Base-by-base conservation (phyloP, 495 filamentous ascomycete genomes). In the Penicillium ochrochloron region DNA sequence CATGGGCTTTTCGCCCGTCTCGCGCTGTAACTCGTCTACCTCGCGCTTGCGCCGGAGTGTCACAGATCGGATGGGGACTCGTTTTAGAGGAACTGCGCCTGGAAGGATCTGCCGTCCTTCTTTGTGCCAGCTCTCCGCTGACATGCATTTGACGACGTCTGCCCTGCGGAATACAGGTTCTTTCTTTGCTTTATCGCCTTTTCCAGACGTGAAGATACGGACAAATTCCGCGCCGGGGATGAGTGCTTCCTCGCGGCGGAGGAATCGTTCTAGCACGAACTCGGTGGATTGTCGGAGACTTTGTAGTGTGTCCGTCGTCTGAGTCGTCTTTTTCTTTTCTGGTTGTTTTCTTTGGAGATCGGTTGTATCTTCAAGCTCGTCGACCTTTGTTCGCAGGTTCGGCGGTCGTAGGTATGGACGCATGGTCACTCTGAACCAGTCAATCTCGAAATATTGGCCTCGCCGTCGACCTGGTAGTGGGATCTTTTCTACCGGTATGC, bases 91-190 rank as follows among this genome's bases (percentile, higher is more conserved):
- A 37, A 88, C 78, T 62, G 89, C 85, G 23, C 92, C 92, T 0
- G 80, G 70, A 12, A 83, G 85, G 12, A 96, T 83, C 35, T 85
- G 88, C 2, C 94, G 87, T 25, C 95, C 95, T 84, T 98, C 96
- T 71, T 97, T 96, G 70, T 97, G 96, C 96, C 96, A 98, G 51
- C 90, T 96, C 70, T 99, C 95, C 17, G 89, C 89, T n/a, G 89
- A 93, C 70, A 95, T 91, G 72, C 96, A 97, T 62, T 86, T 78
- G 5, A 92, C 85, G 5, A 99, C 86, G 67, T 97, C 94, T 41
- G 83, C 84, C 37, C 94, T 90, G 11, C 81, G 83, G 76, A 87
- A 98, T 3, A 99, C 92, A 9, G 89, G 88, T 69, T 97, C 92
- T 62, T 90, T 84, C 60, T 88, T 88, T 8, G 81, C 75, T 50